Evolutionary conservation across 2,329 filamentous ascomycete genomes (phyloP), one percentile per base, ranked within the genome.

Genomic region (Thielaviopsis punctulata): DNA sequence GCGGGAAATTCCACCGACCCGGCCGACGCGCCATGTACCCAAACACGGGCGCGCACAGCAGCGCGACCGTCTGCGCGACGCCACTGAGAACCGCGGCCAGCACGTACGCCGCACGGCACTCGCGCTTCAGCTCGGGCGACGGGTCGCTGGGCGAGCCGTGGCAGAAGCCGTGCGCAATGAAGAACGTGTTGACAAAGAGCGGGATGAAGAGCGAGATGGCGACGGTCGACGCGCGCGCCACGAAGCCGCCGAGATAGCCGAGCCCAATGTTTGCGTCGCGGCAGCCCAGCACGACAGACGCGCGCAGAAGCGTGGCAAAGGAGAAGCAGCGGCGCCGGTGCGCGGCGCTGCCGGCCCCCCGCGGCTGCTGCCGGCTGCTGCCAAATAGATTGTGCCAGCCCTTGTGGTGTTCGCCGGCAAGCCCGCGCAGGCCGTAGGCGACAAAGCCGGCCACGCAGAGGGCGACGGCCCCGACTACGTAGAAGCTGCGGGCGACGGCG

Each of bases 151-250:
- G 79, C 0, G 73, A 76, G 15, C 77, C 77, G 41, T 79, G 74
- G 68, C 92, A 96, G 58, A 85, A 82, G 2, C 87, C 89, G 51
- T 83, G 82, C 48, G 72, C 70, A 57, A 90, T 84, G 65, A 90
- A 96, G 65, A 86, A 95, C 22, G 86, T 82, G 63, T 96, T 96
- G 60, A 95, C 80, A 62, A 85, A 93, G 1, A 98, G 75, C 0
- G 92, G 92, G 51, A 98, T 84, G 67, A 96, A 98, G 5, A 96
- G 76, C 0, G 87, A 93, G 58, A 98, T 94, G 50, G 86, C 90
- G 4, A 98, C 92, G 0, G 88, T 95, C 0, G 89, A 95, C 7
- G 92, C 89, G 52, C 92, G 80, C 9, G 89, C 90, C 2, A 98
- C 90, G 60, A 96, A 95, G 1, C 92, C 92, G 56, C 90, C 92